phyloP scores from a whole-genome alignment of 164 flowering plant species.

The Annona squamosa region DNA sequence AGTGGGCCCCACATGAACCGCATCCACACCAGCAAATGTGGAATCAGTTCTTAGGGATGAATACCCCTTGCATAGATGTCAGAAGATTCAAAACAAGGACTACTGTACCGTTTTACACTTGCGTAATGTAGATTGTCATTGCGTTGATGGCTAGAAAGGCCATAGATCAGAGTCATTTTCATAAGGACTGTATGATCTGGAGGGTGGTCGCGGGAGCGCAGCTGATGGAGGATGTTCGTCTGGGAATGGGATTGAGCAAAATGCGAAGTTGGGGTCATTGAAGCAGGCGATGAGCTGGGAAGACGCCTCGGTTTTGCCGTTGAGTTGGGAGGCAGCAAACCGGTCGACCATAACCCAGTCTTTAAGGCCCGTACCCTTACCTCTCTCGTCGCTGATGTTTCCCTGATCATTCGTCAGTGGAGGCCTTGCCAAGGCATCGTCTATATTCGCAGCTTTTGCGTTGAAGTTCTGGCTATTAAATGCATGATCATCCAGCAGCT shows the following conservation, averaged over 20 bases:
- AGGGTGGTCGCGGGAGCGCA: constrained; percentile 17
- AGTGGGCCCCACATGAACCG: no score
- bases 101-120: no score
- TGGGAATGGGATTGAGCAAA: constrained; percentile 17
- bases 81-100: no score
- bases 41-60: no score
- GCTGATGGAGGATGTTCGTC: constrained; percentile 19
- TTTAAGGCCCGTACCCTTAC: constrained; percentile 7
- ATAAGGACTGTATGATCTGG: constrained; percentile 3
- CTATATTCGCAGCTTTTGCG: background rate
- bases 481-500: constrained; percentile 6
- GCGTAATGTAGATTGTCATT: no score
- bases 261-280: constrained; percentile 23
- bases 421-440: background rate
- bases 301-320: constrained; percentile 29
- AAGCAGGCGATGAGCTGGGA: constrained; percentile 32
- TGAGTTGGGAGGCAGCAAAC: constrained; percentile 58
- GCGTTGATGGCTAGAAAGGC: no score
- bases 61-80: no score
- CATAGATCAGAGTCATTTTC: no score
- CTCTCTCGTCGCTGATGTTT: background rate
- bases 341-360: constrained; percentile 61
- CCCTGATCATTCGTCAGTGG: background rate
- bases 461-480: constrained; percentile 2
- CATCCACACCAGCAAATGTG: no score